phyloP scores from a whole-genome alignment of 495 filamentous ascomycete species.

The Podospora tetraspora region DNA sequence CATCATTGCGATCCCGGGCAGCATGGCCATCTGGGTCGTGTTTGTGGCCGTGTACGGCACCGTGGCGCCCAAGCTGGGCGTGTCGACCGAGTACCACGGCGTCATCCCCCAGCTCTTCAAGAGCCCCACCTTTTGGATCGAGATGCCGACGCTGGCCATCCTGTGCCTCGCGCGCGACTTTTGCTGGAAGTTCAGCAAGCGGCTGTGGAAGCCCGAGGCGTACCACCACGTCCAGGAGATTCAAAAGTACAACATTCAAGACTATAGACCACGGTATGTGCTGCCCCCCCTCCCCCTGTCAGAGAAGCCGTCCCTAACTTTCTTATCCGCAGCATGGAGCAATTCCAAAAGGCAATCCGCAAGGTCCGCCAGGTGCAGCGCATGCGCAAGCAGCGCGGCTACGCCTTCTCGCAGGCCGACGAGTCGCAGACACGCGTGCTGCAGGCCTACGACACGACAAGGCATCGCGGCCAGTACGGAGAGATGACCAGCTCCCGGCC shows the following conservation, averaged over 20 bases:
- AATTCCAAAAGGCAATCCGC: slow-evolving; percentile 99
- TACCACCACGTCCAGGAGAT: slow-evolving; percentile 99
- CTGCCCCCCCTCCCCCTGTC: background rate
- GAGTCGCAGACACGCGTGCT: slow-evolving; percentile 89
- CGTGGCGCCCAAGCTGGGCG: slow-evolving; percentile 76
- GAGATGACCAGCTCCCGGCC: slow-evolving; percentile 80
- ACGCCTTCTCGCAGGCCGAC: slow-evolving; percentile 96
- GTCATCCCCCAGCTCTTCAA: slow-evolving; percentile 75
- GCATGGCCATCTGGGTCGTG: slow-evolving; percentile 82
- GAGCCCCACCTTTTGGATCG: slow-evolving; percentile 83
- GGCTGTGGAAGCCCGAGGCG: slow-evolving; percentile 91
- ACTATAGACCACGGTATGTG: slow-evolving; percentile 80
- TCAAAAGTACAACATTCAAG: slow-evolving; percentile 99
- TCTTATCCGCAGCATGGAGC: slow-evolving; percentile 74
- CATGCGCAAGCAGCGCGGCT: slow-evolving; percentile 98
- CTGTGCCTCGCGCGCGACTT: slow-evolving; percentile 88
- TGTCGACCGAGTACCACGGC: slow-evolving; percentile 81
- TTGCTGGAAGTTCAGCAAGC: slow-evolving; percentile 77
- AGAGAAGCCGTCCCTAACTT: slow-evolving; percentile 8
- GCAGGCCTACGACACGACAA: slow-evolving; percentile 95
- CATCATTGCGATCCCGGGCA: slow-evolving; percentile 91
- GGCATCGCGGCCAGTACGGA: slow-evolving; percentile 83
- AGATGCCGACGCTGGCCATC: slow-evolving; percentile 71
- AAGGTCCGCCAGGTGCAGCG: slow-evolving; percentile 98
- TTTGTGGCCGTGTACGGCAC: slow-evolving; percentile 89